A percentile compares a stretch with the other conserved stretches of the same genome.
phyloP scores from a whole-genome alignment of 139 green algal genomes.

The Haematococcus sp. region DNA sequence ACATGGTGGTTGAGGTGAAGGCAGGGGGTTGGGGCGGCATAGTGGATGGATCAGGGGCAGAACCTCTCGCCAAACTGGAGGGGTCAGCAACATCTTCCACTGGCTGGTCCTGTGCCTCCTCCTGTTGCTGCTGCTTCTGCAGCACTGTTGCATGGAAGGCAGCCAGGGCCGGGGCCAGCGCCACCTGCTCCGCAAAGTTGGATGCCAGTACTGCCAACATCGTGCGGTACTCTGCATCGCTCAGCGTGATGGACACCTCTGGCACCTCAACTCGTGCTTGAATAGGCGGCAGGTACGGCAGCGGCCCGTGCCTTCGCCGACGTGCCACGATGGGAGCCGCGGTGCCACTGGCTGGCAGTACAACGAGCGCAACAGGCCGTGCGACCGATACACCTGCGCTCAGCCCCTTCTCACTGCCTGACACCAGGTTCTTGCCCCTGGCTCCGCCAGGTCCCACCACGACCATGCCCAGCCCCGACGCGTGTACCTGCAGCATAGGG shows the following conservation, averaged over 20 bases:
- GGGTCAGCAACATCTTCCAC: too few species aligned
- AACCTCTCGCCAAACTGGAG: not conserved
- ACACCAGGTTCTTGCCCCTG: too few species aligned
- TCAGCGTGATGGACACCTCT: conserved; percentile 49
- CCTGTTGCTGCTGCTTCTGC: conserved; percentile 7
- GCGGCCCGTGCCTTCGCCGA: not conserved
- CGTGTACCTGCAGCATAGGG: conserved; percentile 10
- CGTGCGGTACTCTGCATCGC: conserved; percentile 70
- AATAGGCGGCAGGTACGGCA: conserved; percentile 38
- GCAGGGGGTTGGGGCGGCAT: not conserved
- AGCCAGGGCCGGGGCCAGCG: conserved; percentile 5
- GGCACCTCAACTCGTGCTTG: conserved; percentile 51
- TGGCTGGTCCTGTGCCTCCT: not conserved
- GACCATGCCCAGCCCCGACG: conserved; percentile 45
- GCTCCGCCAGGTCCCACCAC: conserved; percentile 13
- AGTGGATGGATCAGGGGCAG: not conserved
- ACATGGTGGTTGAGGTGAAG: not conserved
- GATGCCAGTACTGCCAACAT: conserved; percentile 35
- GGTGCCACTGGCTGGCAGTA: not conserved
- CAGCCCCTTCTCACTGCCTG: too few species aligned
- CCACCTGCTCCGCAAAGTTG: conserved; percentile 8
- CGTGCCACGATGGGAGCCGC: not conserved
- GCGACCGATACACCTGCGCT: too few species aligned
- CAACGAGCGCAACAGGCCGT: conserved; percentile 1
- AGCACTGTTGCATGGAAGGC: not conserved